These are phyloP conservation scores for Asclepias syriaca DNA, from an alignment of 257 asterid genomes.

Conservation along the genomic window DNA sequence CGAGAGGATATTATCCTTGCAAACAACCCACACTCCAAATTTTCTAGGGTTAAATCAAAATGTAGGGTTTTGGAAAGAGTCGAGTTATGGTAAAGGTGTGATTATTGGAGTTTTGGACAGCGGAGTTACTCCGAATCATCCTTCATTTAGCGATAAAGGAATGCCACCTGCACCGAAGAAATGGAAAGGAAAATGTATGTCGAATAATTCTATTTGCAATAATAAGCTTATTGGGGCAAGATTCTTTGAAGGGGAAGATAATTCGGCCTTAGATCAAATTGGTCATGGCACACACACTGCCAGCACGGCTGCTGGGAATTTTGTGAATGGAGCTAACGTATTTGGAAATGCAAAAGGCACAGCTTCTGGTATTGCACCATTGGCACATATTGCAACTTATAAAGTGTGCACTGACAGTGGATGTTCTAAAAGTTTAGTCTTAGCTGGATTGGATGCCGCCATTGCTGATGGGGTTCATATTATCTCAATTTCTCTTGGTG, in stretches of 20 bases:
- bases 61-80: slow-evolving; percentile 41
- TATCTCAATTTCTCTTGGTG: slow-evolving; percentile 1
- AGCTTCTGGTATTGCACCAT: slow-evolving; percentile 40
- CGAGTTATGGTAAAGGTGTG: slow-evolving; percentile 45
- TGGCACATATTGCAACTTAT: slow-evolving; percentile 44
- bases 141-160: slow-evolving; percentile 42
- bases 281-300: slow-evolving; percentile 48
- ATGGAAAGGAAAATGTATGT: slow-evolving; percentile 48
- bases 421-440: slow-evolving; percentile 17
- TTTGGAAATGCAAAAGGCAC: slow-evolving; percentile 38
- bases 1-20: slow-evolving; percentile 19
- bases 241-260: neutral
- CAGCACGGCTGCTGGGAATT: slow-evolving; percentile 39
- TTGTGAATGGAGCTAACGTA: slow-evolving; percentile 26
- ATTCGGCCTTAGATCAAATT: slow-evolving; percentile 10
- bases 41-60: slow-evolving; percentile 44
- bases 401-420: slow-evolving; percentile 16
- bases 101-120: slow-evolving; percentile 45
- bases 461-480: slow-evolving; percentile 13
- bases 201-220: slow-evolving; percentile 26
- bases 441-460: slow-evolving; percentile 40
- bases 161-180: slow-evolving; percentile 41
- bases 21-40: slow-evolving; percentile 41
- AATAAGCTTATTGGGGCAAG: slow-evolving; percentile 47
- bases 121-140: slow-evolving; percentile 39